phyloP scores from a whole-genome alignment of 208 protist species.

The Acanthamoeba triangularis region DNA sequence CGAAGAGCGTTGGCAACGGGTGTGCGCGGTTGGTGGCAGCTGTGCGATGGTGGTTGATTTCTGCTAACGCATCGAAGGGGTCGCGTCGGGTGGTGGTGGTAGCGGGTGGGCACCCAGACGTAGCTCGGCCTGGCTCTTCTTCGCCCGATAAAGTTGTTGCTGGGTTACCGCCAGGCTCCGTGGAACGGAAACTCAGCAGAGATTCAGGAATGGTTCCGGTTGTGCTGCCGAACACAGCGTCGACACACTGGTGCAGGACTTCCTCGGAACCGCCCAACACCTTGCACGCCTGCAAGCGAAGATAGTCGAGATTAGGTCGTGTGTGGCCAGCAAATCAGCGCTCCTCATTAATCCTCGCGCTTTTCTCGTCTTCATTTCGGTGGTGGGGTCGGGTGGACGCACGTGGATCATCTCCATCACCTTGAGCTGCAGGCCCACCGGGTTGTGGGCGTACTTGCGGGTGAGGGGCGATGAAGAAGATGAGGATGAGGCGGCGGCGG shows the following conservation, averaged over 20 bases:
- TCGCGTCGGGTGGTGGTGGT: too few species aligned
- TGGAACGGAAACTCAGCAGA: not conserved
- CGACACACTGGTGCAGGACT: not conserved
- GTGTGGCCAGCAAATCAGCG: too few species aligned
- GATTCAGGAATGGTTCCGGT: too few species aligned
- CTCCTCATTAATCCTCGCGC: too few species aligned
- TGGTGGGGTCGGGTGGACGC: not conserved
- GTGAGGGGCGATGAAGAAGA: not conserved
- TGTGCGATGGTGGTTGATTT: too few species aligned
- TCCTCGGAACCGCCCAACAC: not conserved
- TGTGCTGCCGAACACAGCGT: not conserved
- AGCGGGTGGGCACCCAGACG: too few species aligned
- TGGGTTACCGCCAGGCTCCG: not conserved
- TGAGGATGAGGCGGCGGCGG: not conserved
- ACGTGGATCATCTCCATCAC: conserved; percentile 32
- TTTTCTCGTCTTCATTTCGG: not conserved
- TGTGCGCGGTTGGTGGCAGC: too few species aligned
- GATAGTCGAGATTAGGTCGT: too few species aligned
- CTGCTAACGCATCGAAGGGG: too few species aligned
- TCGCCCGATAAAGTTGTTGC: not conserved
- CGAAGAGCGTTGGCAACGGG: too few species aligned
- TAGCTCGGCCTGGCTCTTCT: too few species aligned
- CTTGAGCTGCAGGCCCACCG: not conserved
- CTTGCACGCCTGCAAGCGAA: too few species aligned
- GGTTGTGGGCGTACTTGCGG: conserved; percentile 16